Evolutionary conservation across 257 asterid genomes (phyloP), one percentile per base, ranked within the genome.

Genomic region (Ajuga chamaepitys): DNA sequence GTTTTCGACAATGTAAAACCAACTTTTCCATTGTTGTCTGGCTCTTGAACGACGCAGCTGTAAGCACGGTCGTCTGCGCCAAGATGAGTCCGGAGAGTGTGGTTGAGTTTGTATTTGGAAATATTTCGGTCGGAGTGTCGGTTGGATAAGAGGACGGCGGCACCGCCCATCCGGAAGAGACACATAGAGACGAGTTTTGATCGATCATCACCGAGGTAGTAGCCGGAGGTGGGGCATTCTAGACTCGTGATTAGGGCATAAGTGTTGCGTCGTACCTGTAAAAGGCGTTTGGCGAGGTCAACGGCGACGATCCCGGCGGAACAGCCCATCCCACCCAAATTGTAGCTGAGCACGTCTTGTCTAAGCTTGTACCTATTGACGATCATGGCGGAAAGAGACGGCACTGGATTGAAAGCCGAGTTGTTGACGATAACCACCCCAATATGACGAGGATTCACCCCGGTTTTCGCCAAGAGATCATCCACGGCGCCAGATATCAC

Each of bases 301-400:
- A 79, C 48, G 44, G 84, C 79, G 22, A 75, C 72, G 44, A 79
- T 41, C 4, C 81, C 78, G 5, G 84, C 84, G 46, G 76, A 72
- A 67, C 84, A 79, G 4, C 84, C 84, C 84, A 79, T 79, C 4
- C 84, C 84, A 7, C 84, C 81, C 68, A 75, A 63, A 16, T 64
- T 65, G 18, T 59, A 79, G 37, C 72, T 75, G 57, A 72, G 12
- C 35, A 79, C 73, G 13, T 79, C 76, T 2, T 70, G 69, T 14
- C 81, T 60, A 12, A 79, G 69, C 77, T 79, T 79, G 58, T 75
- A 75, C 54, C 74, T 59, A 56, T 79, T 79, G n/a, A 79, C 78
- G 42, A 75, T 79, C 81, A 79, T 75, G 45, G 81, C 78, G 20
- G 84, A 79, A 3, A 79, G 77, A 7, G 84, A 79, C 13, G 84